phyloP scores from a whole-genome alignment of 2,329 filamentous ascomycete genomes.

The Cryphonectria carpinicola region DNA sequence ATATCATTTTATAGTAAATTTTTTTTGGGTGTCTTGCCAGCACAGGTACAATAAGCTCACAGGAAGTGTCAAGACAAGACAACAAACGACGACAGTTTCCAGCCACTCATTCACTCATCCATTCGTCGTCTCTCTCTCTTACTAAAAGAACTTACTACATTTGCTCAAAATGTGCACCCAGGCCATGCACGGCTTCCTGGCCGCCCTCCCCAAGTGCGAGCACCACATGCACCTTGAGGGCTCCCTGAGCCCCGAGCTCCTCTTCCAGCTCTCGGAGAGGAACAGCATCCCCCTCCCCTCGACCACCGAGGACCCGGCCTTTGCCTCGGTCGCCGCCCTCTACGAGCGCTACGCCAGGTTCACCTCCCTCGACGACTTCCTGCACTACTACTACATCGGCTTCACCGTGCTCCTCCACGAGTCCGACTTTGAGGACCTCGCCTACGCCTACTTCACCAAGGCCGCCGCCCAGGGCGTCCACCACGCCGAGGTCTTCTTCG shows the following conservation, averaged over 20 bases:
- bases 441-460: constrained; percentile 70
- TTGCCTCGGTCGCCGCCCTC: constrained; percentile 62
- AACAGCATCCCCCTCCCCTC: constrained; percentile 67
- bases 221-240: constrained; percentile 83
- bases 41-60: too few relatives aligned
- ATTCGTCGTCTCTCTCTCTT: not conserved
- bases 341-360: constrained; percentile 68
- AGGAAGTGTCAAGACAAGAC: too few relatives aligned
- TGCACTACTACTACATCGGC: constrained; percentile 78
- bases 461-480: constrained; percentile 67
- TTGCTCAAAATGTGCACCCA: constrained; percentile 57
- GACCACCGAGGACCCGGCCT: constrained; percentile 60
- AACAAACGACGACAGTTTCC: not conserved
- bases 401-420: constrained; percentile 69
- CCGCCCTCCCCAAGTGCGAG: constrained; percentile 75
- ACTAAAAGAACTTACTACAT: too few relatives aligned
- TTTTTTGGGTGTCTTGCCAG: not conserved
- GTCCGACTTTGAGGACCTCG: constrained; percentile 73
- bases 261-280: constrained; percentile 69
- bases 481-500: constrained; percentile 81
- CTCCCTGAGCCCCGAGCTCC: constrained; percentile 68
- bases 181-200: constrained; percentile 61
- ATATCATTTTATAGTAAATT: too few relatives aligned
- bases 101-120: not conserved
- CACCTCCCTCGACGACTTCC: constrained; percentile 74